These are phyloP conservation scores for Datisca glomerata DNA, from an alignment of 306 rosid species.

Conservation along the genomic window DNA sequence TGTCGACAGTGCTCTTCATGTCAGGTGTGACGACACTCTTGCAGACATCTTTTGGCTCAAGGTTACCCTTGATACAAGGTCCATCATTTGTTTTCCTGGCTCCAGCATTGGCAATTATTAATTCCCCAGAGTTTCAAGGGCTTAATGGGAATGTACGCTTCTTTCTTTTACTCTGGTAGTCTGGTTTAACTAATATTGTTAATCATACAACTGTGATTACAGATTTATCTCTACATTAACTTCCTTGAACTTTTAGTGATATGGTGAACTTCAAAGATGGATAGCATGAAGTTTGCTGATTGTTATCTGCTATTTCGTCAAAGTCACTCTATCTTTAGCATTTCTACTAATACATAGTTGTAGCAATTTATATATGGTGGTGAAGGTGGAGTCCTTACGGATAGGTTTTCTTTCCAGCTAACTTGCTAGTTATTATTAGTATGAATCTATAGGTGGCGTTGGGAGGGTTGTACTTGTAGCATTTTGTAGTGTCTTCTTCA, in stretches of 20 bases:
- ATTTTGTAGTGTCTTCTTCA: too few species aligned
- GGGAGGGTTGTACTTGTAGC: too few species aligned
- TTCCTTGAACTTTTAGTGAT: neutral
- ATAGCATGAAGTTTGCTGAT: neutral
- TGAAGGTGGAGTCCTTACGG: neutral
- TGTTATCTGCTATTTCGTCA: too few species aligned
- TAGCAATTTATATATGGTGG: neutral
- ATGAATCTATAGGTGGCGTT: too few species aligned
- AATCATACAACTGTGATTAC: too few species aligned
- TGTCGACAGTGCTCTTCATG: constrained; percentile 80
- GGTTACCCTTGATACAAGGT: constrained; percentile 93
- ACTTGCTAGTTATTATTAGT: too few species aligned
- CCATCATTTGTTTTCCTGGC: constrained; percentile 90
- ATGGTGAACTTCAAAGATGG: neutral
- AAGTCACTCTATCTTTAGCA: too few species aligned
- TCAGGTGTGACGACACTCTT: constrained; percentile 80
- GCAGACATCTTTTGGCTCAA: constrained; percentile 81
- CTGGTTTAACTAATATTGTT: too few species aligned
- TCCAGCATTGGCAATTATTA: constrained; percentile 76
- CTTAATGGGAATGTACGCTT: constrained; percentile 66
- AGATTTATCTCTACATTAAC: neutral
- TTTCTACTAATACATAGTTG: too few species aligned
- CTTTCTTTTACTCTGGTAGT: constrained; percentile 17
- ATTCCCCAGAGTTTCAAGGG: constrained; percentile 77
- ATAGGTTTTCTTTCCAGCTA: too few species aligned